These are phyloP conservation scores for Tulasnella sp. DNA, from an alignment of 768 basidiomycete species.

Conservation along the genomic window DNA sequence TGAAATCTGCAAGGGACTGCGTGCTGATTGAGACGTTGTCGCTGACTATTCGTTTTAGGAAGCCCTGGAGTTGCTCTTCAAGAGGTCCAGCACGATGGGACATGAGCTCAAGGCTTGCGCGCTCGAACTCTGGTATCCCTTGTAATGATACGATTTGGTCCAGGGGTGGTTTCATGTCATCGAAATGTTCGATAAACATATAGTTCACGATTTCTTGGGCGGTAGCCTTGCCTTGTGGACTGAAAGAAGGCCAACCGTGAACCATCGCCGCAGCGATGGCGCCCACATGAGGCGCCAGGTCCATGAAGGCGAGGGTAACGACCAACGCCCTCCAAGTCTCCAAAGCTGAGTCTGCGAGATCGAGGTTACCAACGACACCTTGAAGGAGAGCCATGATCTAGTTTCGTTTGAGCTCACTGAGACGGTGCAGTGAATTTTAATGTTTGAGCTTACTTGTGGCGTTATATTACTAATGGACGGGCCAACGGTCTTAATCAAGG, in stretches of 20 bases:
- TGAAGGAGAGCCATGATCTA: slow-evolving; percentile 97
- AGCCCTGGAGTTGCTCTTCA: slow-evolving; percentile 59
- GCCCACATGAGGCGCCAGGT: slow-evolving; percentile 83
- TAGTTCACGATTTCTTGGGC: slow-evolving; percentile 68
- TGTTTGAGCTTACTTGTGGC: slow-evolving; percentile 68
- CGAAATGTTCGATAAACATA: slow-evolving; percentile 66
- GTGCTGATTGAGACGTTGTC: slow-evolving; percentile 80
- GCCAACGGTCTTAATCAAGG: slow-evolving; percentile 70
- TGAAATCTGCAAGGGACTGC: slow-evolving; percentile 77
- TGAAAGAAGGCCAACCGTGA: slow-evolving; percentile 71
- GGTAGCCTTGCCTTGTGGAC: slow-evolving; percentile 52
- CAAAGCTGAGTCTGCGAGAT: slow-evolving; percentile 77
- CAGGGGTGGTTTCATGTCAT: slow-evolving; percentile 58
- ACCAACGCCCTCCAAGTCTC: slow-evolving; percentile 81
- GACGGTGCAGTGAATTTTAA: background rate
- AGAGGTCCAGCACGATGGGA: slow-evolving; percentile 54
- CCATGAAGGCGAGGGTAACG: slow-evolving; percentile 62
- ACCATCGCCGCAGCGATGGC: slow-evolving; percentile 85
- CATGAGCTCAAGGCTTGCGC: slow-evolving; percentile 26
- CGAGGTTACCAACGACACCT: slow-evolving; percentile 75
- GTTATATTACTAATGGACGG: slow-evolving; percentile 72
- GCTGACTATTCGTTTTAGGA: slow-evolving; percentile 73
- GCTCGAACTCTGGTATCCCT: slow-evolving; percentile 61
- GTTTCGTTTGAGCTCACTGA: background rate
- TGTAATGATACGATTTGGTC: slow-evolving; percentile 82